Evolutionary conservation across 129 eudicot genomes (phyloP), one percentile per base, ranked within the genome.

Genomic region (Flaveria brownii): DNA sequence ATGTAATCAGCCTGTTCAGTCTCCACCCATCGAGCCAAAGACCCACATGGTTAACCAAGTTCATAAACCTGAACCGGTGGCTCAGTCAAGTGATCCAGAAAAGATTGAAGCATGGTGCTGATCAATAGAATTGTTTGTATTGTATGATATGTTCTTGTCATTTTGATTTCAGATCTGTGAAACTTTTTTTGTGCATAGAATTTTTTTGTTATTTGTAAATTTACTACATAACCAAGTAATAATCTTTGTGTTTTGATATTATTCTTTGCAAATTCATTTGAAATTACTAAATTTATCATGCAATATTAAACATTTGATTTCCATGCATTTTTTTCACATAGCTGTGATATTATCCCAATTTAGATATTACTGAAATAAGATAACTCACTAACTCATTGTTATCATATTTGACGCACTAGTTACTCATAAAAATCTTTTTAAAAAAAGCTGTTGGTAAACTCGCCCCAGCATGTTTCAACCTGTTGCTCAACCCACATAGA

Each of bases 101-200:
- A 61, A 90, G 61, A 79, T 76, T 15, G 93, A 89, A 82, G 93
- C 93, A 28, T 82, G 90, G 89, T 79, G 90, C 16, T 86, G 81
- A 87, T 72, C 43, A 42, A n/a, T 22, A 73, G 23, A 28, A 22
- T 39, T 17, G 61, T 18, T 54, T 55, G 61, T 55, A 56, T 1
- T 51, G 79, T 64, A 71, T 47, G 50, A 70, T 26, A 56, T 46
- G 62, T 56, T 5, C 57, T 68, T 17, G 14, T 23, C 25, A 36
- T 61, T 78, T 57, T 20, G 51, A 70, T 71, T 71, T 63, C 22
- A 33, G 33, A 14, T 65, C 42, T 66, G 55, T 50, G 20, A 76
- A 76, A 50, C 36, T 50, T 64, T 71, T 62, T 77, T 78, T 70
- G 61, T 78, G 70, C 69, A 70, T 70, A 78, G 63, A 70, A 42